Percentiles rank a stretch among this genome's conserved stretches.
Conservation (phyloP, 148 eudicot species). For the Pharnaceum exiguum region DNA sequence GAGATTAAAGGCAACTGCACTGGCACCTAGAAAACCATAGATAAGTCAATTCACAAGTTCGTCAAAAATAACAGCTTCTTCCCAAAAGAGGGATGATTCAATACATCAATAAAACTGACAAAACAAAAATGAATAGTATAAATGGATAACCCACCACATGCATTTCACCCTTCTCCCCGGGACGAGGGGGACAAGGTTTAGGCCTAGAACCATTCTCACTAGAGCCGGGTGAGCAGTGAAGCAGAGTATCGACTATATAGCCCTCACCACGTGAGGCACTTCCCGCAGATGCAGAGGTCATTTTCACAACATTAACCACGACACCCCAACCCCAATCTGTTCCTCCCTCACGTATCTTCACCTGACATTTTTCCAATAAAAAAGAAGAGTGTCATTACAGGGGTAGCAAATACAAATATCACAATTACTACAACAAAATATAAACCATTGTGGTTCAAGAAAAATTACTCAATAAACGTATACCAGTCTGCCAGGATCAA, state of each 20-base stretch:
- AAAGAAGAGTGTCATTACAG: background rate
- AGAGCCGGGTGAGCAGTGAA: conserved; percentile 86
- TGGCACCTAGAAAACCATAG: conserved; percentile 54
- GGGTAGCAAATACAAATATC: no score
- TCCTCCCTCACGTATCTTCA: conserved; percentile 80
- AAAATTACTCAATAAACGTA: conserved; percentile 11
- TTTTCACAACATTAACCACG: conserved; percentile 92
- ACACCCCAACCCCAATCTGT: conserved; percentile 99
- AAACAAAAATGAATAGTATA: background rate
- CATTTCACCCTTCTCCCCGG: conserved; percentile 99
- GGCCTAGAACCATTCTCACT: conserved; percentile 90
- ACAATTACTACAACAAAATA: background rate
- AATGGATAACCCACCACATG: conserved; percentile 77
- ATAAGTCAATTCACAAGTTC: conserved; percentile 6
- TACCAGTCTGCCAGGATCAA: conserved; percentile 95
- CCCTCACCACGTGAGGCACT: conserved; percentile 57
- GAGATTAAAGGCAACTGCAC: conserved; percentile 84
- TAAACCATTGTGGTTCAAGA: background rate
- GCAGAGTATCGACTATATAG: conserved; percentile 88
- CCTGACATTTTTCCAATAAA: conserved; percentile 31
- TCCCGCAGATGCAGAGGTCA: conserved; percentile 50
- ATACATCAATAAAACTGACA: background rate
- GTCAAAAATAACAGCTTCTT: background rate
- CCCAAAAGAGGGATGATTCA: background rate
- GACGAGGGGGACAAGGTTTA: conserved; percentile 86